A percentile compares a stretch with the other conserved stretches of the same genome.
Evolutionary conservation across 2,329 filamentous ascomycete species (phyloP).

Genomic region (Trichoderma harzianum): DNA sequence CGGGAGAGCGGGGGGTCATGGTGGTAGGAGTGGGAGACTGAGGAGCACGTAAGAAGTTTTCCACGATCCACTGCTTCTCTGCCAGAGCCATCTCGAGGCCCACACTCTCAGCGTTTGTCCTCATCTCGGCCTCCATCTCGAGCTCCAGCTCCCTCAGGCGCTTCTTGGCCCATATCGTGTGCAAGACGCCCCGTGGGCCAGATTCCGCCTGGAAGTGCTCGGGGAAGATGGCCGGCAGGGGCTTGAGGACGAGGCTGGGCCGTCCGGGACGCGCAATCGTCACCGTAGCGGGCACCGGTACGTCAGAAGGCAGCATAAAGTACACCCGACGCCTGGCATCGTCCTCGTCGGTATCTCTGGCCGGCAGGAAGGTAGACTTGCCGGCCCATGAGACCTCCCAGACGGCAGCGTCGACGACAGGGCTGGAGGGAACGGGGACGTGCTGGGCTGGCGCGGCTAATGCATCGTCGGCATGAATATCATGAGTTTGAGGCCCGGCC

Average conservation of each 20-base stretch:
- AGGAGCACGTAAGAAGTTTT: constrained; percentile 57
- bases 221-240: constrained; percentile 82
- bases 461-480: neutral
- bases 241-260: constrained; percentile 60
- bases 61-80: constrained; percentile 81
- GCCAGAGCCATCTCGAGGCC: constrained; percentile 79
- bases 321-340: constrained; percentile 62
- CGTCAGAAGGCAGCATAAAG: constrained; percentile 73
- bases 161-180: constrained; percentile 88
- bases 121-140: constrained; percentile 73
- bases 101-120: constrained; percentile 73
- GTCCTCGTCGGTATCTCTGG: constrained; percentile 40
- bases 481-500: constrained; percentile 17
- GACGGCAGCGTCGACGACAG: constrained; percentile 23
- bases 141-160: constrained; percentile 69
- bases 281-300: constrained; percentile 68
- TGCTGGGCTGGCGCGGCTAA: neutral
- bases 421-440: neutral
- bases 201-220: constrained; percentile 67
- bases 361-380: constrained; percentile 68
- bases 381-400: constrained; percentile 86
- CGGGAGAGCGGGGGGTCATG: constrained; percentile 60
- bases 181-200: constrained; percentile 76
- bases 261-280: constrained; percentile 52
- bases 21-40: constrained; percentile 20